A percentile compares a stretch with the other conserved stretches of the same genome.
These are phyloP conservation scores for Agaricus subrufescens DNA, from an alignment of 768 basidiomycete genomes.

Conservation along the genomic window DNA sequence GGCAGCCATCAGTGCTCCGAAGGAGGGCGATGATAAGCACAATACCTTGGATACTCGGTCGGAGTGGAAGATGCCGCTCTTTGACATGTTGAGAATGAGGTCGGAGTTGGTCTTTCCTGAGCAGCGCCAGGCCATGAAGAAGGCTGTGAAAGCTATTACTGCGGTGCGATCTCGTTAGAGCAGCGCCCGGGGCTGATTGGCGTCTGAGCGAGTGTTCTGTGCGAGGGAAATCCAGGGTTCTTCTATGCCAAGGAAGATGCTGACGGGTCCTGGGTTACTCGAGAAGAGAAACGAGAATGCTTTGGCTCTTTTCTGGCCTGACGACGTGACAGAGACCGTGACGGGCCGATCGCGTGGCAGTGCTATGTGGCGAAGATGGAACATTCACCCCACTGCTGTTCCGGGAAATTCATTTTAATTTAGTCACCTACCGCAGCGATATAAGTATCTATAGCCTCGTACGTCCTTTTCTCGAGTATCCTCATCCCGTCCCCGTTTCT, in stretches of 20 bases:
- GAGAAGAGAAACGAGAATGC: too few species aligned
- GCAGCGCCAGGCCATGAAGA: slow-evolving; percentile 78
- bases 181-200: not conserved
- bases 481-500: not conserved
- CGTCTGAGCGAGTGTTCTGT: not conserved
- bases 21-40: slow-evolving; percentile 14
- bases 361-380: not conserved
- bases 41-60: slow-evolving; percentile 50
- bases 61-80: slow-evolving; percentile 49
- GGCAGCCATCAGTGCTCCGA: not conserved
- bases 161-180: not conserved
- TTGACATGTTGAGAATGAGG: slow-evolving; percentile 64
- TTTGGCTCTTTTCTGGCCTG: not conserved
- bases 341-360: not conserved
- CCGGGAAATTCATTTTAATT: not conserved
- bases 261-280: too few species aligned
- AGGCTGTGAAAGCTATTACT: not conserved
- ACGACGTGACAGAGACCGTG: slow-evolving; percentile 1
- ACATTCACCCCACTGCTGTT: not conserved
- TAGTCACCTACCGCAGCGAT: not conserved
- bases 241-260: too few species aligned
- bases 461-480: not conserved
- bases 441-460: not conserved
- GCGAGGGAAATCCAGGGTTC: too few species aligned
- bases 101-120: slow-evolving; percentile 66